Base-by-base conservation (phyloP, 495 filamentous ascomycete genomes). In the Peziza echinospora region DNA sequence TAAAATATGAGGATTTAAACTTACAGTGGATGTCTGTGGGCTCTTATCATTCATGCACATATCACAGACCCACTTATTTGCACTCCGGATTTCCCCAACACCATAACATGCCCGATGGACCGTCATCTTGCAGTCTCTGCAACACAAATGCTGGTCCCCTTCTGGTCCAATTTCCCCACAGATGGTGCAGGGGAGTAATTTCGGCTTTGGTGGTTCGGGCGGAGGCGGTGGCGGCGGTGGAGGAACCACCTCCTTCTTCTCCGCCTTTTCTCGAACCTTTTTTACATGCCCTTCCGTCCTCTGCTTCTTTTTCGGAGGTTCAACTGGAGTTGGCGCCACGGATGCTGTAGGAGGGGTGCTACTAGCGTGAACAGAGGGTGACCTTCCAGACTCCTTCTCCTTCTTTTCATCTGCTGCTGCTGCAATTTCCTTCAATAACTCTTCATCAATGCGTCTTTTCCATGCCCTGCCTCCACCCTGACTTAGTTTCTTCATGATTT, bases 91-190 rank as follows among this genome's bases (percentile, higher is more conserved):
- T 23, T 82, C 76, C 2, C 72, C 62, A 24, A 96, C 69, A 16
- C 89, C 89, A 60, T 94, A 97, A 61, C 89, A 97, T 47, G 76
- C 77, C 39, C 80, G 77, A 60, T 97, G 89, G n/a, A 97, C 87
- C 0, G 84, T 82, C 54, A 97, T 65, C 41, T 82, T 78, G 59
- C 89, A 97, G 54, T 87, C 81, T 46, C 70, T 70, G 56, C 85
- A 97, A 17, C 71, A 74, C 34, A 92, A 57, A 53, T 76, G 75
- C 53, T 86, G 70, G 43, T 87, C 78, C 9, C 76, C 76, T 44
- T 65, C 56, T 3, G 78, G 76, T 34, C 85, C 82, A 51, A 82
- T 65, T 56, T 78, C 67, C 46, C 67, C 66, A 65, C 89, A 97
- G 46, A 97, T 71, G 13, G 82, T 81, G 60, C 89, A 97, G 13